Conservation (phyloP, 768 basidiomycete species). For the Pisolithus marmoratus region DNA sequence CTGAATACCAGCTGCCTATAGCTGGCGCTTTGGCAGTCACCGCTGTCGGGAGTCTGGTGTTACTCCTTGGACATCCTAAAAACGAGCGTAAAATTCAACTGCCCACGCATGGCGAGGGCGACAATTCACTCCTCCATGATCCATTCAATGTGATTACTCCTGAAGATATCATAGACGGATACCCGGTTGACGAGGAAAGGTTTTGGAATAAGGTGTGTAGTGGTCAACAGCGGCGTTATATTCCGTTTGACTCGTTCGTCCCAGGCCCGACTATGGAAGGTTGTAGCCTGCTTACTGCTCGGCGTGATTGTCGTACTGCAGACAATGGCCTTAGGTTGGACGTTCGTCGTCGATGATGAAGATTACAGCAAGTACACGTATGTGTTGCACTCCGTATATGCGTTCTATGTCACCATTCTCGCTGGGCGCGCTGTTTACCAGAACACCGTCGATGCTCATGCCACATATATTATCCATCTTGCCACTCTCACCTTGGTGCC, state of each 20-base stretch:
- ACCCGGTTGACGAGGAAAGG: slow-evolving; percentile 50
- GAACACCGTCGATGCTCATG: slow-evolving; percentile 34
- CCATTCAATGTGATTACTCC: slow-evolving; percentile 70
- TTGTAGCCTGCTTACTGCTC: slow-evolving; percentile 42
- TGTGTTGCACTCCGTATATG: slow-evolving; percentile 45
- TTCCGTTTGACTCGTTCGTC: neutral
- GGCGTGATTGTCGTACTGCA: slow-evolving; percentile 44
- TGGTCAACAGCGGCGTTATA: neutral
- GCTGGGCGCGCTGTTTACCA: slow-evolving; percentile 45
- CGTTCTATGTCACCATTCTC: slow-evolving; percentile 54
- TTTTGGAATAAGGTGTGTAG: slow-evolving; percentile 56
- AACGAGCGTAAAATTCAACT: slow-evolving; percentile 49
- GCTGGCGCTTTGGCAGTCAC: slow-evolving; percentile 41
- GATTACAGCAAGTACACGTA: slow-evolving; percentile 30
- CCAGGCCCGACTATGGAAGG: slow-evolving; percentile 59
- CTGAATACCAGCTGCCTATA: slow-evolving; percentile 52
- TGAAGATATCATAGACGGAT: slow-evolving; percentile 64
- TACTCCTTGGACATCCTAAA: slow-evolving; percentile 34
- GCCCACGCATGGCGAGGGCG: slow-evolving; percentile 25
- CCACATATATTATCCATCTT: slow-evolving; percentile 57
- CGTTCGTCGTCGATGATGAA: slow-evolving; percentile 20
- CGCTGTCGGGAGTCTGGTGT: slow-evolving; percentile 39
- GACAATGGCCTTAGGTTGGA: slow-evolving; percentile 51
- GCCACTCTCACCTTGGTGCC: slow-evolving; percentile 49
- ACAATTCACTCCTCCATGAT: slow-evolving; percentile 33